These are phyloP conservation scores for Didymellaceae sp. DNA, from an alignment of 2,329 filamentous ascomycete genomes.

Conservation along the genomic window DNA sequence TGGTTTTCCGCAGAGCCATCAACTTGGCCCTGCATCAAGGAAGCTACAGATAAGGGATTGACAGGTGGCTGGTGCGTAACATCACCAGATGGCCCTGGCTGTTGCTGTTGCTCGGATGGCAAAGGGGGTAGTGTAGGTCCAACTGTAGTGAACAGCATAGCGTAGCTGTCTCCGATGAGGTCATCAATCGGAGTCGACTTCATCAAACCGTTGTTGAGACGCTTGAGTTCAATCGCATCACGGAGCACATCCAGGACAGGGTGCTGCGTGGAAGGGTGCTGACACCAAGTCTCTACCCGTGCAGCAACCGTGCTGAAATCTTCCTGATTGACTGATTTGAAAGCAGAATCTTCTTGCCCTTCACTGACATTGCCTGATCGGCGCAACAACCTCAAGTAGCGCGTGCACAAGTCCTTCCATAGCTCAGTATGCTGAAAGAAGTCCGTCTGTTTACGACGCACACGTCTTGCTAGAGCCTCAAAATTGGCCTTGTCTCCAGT, in stretches of 20 bases:
- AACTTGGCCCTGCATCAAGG: constrained; percentile 42
- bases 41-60: constrained; percentile 37
- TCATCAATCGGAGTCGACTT: constrained; percentile 88
- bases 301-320: constrained; percentile 67
- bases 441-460: constrained; percentile 82
- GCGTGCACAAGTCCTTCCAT: constrained; percentile 66
- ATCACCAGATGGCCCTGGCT: constrained; percentile 13
- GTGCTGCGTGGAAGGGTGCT: constrained; percentile 55
- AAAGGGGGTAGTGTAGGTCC: constrained; percentile 62
- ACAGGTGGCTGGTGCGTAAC: constrained; percentile 13
- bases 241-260: constrained; percentile 67
- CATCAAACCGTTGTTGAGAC: constrained; percentile 85
- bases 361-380: constrained; percentile 63
- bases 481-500: constrained; percentile 77
- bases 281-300: constrained; percentile 65
- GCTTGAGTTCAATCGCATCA: constrained; percentile 73
- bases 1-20: constrained; percentile 33
- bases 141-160: constrained; percentile 73
- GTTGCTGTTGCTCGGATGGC: constrained; percentile 52
- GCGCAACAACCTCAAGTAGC: constrained; percentile 66
- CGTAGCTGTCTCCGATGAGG: constrained; percentile 89
- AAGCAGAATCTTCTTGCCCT: constrained; percentile 68
- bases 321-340: constrained; percentile 68
- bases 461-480: constrained; percentile 77
- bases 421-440: constrained; percentile 68